These are phyloP conservation scores for Rhinocladiella mackenziei DNA, from an alignment of 2,329 filamentous ascomycete species.

Conservation along the genomic window DNA sequence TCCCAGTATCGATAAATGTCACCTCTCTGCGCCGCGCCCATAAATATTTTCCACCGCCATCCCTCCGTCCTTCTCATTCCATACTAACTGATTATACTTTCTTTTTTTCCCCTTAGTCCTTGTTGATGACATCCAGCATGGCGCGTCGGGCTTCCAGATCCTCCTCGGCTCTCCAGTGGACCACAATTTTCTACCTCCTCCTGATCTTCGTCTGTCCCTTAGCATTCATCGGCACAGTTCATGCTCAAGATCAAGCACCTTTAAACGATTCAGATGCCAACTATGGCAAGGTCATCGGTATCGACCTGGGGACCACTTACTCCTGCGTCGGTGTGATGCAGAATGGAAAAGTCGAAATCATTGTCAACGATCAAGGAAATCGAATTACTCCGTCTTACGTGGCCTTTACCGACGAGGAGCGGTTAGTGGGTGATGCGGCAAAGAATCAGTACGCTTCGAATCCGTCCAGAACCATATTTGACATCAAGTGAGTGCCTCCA, in stretches of 20 bases:
- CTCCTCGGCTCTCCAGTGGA: slow-evolving; percentile 63
- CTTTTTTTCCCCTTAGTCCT: slow-evolving; percentile 2
- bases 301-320: slow-evolving; percentile 87
- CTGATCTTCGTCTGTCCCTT: slow-evolving; percentile 81
- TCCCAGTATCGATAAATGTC: slow-evolving; percentile 19
- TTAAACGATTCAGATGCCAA: slow-evolving; percentile 54
- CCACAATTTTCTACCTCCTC: slow-evolving; percentile 84
- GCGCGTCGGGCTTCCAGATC: slow-evolving; percentile 23
- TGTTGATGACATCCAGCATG: slow-evolving; percentile 20
- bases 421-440: slow-evolving; percentile 92
- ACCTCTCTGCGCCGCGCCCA: slow-evolving; percentile 7
- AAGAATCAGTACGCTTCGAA: slow-evolving; percentile 91
- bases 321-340: slow-evolving; percentile 93
- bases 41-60: slow-evolving; percentile 23
- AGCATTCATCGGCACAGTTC: slow-evolving; percentile 71
- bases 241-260: slow-evolving; percentile 66
- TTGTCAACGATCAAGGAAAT: slow-evolving; percentile 95
- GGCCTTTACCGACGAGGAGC: slow-evolving; percentile 94
- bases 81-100: slow-evolving; percentile 4
- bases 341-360: slow-evolving; percentile 89
- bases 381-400: slow-evolving; percentile 94
- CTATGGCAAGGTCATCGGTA: slow-evolving; percentile 89
- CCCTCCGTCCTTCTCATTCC: slow-evolving; percentile 6
- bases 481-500: slow-evolving; percentile 67
- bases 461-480: slow-evolving; percentile 71